These are phyloP conservation scores for Echium plantagineum DNA, from an alignment of 257 asterid genomes.

Conservation along the genomic window DNA sequence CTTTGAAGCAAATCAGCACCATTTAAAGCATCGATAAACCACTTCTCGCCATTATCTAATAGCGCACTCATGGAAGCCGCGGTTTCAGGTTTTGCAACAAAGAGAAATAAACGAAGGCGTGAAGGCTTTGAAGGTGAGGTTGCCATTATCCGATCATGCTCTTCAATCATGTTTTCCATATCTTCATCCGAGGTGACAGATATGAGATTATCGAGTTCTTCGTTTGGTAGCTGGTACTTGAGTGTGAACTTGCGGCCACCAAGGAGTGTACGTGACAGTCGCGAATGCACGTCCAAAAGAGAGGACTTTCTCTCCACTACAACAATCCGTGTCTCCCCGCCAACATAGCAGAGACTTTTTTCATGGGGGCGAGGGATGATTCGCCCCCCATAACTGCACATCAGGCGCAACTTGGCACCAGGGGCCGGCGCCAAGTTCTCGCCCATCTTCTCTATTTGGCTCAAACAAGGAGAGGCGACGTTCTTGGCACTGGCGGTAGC, in stretches of 20 bases:
- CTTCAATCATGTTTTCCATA: slow-evolving; percentile 66
- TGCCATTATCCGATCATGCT: slow-evolving; percentile 41
- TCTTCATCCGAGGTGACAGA: slow-evolving; percentile 66
- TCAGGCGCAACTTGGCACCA: slow-evolving; percentile 55
- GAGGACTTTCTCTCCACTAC: slow-evolving; percentile 46
- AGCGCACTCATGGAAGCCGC: slow-evolving; percentile 54
- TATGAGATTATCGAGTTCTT: slow-evolving; percentile 65
- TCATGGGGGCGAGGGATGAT: slow-evolving; percentile 75
- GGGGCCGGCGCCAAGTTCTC: slow-evolving; percentile 33
- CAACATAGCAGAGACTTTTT: slow-evolving; percentile 61
- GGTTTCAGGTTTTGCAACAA: slow-evolving; percentile 49
- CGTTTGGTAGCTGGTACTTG: slow-evolving; percentile 68
- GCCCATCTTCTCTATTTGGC: slow-evolving; percentile 33
- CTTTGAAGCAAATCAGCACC: slow-evolving; percentile 51
- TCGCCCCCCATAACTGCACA: slow-evolving; percentile 78
- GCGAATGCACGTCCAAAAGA: slow-evolving; percentile 43
- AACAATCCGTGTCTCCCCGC: slow-evolving; percentile 76
- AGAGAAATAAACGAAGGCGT: slow-evolving; percentile 58
- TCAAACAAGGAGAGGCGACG: slow-evolving; percentile 37
- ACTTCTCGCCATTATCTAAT: slow-evolving; percentile 53
- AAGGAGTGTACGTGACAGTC: slow-evolving; percentile 51
- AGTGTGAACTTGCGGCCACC: slow-evolving; percentile 43
- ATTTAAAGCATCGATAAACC: slow-evolving; percentile 68
- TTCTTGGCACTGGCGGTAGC: no score
- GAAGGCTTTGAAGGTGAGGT: slow-evolving; percentile 39